Evolutionary conservation across 371 early-diverging fungal species (phyloP), one percentile per base, ranked within the genome.

Genomic region (Conidiobolus coronatus): DNA sequence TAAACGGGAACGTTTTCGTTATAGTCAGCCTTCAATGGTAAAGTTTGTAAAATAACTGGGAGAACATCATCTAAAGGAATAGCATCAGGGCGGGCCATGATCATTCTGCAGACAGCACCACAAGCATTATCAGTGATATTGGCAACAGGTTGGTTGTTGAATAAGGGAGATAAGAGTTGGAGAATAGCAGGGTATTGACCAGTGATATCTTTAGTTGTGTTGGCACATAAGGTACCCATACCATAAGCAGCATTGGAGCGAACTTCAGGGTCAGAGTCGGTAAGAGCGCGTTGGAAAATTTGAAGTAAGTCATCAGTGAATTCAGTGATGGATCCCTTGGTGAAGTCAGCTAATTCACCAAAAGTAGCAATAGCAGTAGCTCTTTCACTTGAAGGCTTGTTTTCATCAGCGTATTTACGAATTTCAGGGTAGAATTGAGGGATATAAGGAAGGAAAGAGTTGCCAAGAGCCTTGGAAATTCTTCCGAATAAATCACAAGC

Each of bases 351-450:
- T 24, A 79, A 69, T 59, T 91, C 92, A 22, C 84, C 86, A 22
- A 91, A 57, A 37, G 78, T 78, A 4, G 89, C 92, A 40, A 87
- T 68, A 3, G 86, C 80, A 86, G 88, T 87, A 20, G 82, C 77
- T 21, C 92, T 76, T 52, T 91, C 89, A 34, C 75, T 62, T 15
- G 70, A 53, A 1, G 80, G 62, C 50, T 73, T 65, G 3, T 45
- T 45, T 57, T 61, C 50, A 59, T 66, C 66, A 60, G 76, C 82
- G 60, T 82, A 86, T 52, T 75, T 80, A 19, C 70, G 64, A 46
- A 90, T 77, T 34, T 75, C 65, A n/a, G 85, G 86, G 49, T 81
- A 59, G 56, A 86, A 86, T 15, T 71, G 67, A 45, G 75, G 66
- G 58, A 81, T 75, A 59, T 73, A 75, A 1, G 67, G 66, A 15